Conservation (phyloP, 805 yeast species). For the Starmerella bacillaris region DNA sequence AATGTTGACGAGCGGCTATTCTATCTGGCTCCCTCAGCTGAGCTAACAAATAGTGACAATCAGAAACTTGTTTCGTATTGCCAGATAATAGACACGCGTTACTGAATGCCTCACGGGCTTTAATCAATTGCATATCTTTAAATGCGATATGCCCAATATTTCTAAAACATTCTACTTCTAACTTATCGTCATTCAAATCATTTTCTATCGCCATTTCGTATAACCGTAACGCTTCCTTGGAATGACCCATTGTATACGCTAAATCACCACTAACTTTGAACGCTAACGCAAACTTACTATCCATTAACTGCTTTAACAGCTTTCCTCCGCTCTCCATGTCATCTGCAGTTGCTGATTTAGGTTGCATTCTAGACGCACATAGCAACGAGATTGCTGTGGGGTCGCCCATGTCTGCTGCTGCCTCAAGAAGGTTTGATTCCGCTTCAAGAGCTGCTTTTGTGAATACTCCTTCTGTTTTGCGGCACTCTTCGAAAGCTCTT, state of each 20-base stretch:
- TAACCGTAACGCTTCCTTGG: slow-evolving; percentile 36
- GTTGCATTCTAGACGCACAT: slow-evolving; percentile 44
- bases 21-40: slow-evolving; percentile 51
- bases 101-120: slow-evolving; percentile 42
- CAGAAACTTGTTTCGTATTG: slow-evolving; percentile 33
- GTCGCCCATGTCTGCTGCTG: slow-evolving; percentile 69
- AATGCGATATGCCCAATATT: slow-evolving; percentile 42
- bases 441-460: slow-evolving; percentile 39
- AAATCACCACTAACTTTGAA: slow-evolving; percentile 67
- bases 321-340: slow-evolving; percentile 47
- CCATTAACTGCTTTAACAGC: slow-evolving; percentile 40
- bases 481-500: slow-evolving; percentile 40
- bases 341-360: slow-evolving; percentile 26
- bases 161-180: slow-evolving; percentile 57
- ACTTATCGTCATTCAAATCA: slow-evolving; percentile 29
- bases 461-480: slow-evolving; percentile 42
- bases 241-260: slow-evolving; percentile 33
- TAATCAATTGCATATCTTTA: slow-evolving; percentile 31
- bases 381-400: slow-evolving; percentile 62
- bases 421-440: slow-evolving; percentile 60
- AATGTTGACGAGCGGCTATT: slow-evolving; percentile 43
- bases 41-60: slow-evolving; percentile 63
- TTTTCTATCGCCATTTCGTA: slow-evolving; percentile 40
- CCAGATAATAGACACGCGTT: slow-evolving; percentile 44
- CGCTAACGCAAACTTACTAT: slow-evolving; percentile 51